A percentile compares a stretch with the other conserved stretches of the same genome.
Conservation (phyloP, 2,329 filamentous ascomycete species). For the Aspergillus pseudoterreus region DNA sequence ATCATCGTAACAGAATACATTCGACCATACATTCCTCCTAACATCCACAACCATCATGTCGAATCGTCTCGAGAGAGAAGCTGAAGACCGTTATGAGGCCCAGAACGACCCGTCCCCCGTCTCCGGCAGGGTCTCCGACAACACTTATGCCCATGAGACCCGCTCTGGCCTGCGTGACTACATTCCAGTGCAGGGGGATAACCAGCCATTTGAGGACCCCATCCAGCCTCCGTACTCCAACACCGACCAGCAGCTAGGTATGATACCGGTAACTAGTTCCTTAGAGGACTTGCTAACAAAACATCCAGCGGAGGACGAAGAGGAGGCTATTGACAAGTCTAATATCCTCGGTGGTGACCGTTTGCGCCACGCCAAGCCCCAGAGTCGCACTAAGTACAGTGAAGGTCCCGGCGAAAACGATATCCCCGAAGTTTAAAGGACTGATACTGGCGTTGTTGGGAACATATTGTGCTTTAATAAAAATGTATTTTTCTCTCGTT, state of each 20-base stretch:
- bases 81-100: constrained; percentile 26
- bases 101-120: constrained; percentile 27
- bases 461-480: too few relatives aligned
- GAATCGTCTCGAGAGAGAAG: constrained; percentile 20
- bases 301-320: constrained; percentile 17
- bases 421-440: constrained; percentile 7
- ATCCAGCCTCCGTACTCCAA: constrained; percentile 28
- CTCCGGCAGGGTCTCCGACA: constrained; percentile 15
- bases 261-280: neutral
- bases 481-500: too few relatives aligned
- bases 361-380: constrained; percentile 22
- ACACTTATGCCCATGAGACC: constrained; percentile 23
- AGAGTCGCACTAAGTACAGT: constrained; percentile 16
- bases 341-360: constrained; percentile 22
- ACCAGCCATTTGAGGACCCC: constrained; percentile 22
- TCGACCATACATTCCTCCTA: too few relatives aligned
- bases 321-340: constrained; percentile 17
- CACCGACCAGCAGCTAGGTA: constrained; percentile 27
- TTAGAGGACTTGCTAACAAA: neutral
- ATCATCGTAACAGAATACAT: too few relatives aligned
- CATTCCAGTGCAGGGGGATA: constrained; percentile 23
- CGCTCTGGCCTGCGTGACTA: constrained; percentile 8
- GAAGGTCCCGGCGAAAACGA: constrained; percentile 23
- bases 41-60: constrained; percentile 14
- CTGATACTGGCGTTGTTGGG: too few relatives aligned